phyloP scores from a whole-genome alignment of 345 rosid species.

The Gossypium raimondii region DNA sequence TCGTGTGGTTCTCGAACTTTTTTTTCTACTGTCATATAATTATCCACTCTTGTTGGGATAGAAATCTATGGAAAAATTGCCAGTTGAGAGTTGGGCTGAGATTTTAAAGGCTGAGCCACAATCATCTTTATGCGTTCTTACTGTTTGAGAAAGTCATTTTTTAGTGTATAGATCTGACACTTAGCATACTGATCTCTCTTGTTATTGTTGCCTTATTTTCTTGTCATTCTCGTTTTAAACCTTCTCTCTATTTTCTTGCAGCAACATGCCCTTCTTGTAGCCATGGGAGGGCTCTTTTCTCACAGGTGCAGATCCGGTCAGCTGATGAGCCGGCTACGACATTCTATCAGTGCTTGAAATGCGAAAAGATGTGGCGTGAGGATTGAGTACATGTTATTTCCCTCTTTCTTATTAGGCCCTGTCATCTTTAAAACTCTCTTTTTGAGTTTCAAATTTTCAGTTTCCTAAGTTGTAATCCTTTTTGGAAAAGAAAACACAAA shows the following conservation, averaged over 20 bases:
- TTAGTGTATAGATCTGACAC: neutral
- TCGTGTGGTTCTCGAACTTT: neutral
- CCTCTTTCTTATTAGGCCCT: neutral
- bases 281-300: conserved; percentile 49
- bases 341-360: conserved; percentile 54
- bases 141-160: neutral
- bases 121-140: neutral
- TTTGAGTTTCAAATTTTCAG: conserved; percentile 3
- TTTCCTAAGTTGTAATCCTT: neutral
- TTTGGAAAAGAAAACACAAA: neutral
- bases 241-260: conserved; percentile 16
- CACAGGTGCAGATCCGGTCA: conserved; percentile 57
- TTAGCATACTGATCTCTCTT: neutral
- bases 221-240: neutral
- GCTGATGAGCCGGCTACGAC: conserved; percentile 68
- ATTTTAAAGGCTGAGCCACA: neutral
- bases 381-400: conserved; percentile 10
- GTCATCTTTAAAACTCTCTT: neutral
- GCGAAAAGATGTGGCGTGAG: conserved; percentile 24
- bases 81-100: neutral
- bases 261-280: conserved; percentile 57
- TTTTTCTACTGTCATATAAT: neutral
- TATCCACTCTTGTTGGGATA: neutral
- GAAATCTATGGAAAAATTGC: neutral
- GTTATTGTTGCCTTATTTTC: neutral